A percentile compares a stretch with the other conserved stretches of the same genome.
Evolutionary conservation across 2,329 filamentous ascomycete genomes (phyloP).

Genomic region (Myriosclerotinia curreyana): DNA sequence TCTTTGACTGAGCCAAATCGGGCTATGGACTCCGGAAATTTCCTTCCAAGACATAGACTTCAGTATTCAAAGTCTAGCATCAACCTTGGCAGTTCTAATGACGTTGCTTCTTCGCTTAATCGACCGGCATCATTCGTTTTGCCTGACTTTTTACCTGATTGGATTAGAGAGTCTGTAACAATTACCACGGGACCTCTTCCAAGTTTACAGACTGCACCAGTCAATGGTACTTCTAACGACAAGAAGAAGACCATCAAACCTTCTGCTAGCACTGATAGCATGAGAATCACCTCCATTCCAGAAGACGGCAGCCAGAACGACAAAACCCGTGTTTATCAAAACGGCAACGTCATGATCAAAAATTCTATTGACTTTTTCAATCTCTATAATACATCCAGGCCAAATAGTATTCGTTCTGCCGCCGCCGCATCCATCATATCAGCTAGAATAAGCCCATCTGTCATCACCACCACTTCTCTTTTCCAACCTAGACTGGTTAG

Average conservation of each 20-base stretch:
- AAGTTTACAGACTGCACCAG: too few species aligned
- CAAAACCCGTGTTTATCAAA: neutral
- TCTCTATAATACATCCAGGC: neutral
- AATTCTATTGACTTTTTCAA: neutral
- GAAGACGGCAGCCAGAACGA: too few species aligned
- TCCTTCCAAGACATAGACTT: neutral
- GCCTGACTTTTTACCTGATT: neutral
- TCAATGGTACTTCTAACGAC: neutral
- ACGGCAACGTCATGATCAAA: neutral
- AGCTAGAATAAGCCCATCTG: neutral
- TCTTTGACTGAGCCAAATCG: neutral
- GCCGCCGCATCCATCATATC: neutral
- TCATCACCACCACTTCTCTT: neutral
- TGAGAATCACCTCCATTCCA: neutral
- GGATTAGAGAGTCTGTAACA: neutral
- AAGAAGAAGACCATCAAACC: neutral
- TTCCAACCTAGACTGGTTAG: neutral
- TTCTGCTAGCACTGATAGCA: neutral
- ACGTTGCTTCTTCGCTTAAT: neutral
- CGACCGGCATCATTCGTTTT: neutral
- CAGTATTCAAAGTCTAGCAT: neutral
- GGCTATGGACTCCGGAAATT: accelerated
- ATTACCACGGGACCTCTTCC: neutral
- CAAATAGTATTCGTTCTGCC: too few species aligned
- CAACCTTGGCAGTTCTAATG: neutral